These are phyloP conservation scores for Aquilaria malaccensis DNA, from an alignment of 345 rosid species.

Conservation along the genomic window DNA sequence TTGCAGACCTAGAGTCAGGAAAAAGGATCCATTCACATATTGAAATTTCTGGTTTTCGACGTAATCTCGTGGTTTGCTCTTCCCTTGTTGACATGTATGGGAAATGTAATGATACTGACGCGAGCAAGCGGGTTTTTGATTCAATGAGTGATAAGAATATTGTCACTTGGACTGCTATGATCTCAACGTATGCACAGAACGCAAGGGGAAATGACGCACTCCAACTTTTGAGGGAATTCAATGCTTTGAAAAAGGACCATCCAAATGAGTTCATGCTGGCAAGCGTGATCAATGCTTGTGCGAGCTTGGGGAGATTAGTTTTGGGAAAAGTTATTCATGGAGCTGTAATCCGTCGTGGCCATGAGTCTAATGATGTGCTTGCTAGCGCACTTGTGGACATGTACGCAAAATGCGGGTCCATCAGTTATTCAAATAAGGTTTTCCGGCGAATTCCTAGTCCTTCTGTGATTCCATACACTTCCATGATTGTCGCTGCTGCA, in stretches of 20 bases:
- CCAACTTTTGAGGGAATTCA: conserved; percentile 46
- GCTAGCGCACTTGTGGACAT: conserved; percentile 68
- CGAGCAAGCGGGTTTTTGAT: conserved; percentile 61
- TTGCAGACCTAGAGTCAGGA: conserved; percentile 40
- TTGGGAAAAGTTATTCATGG: conserved; percentile 62
- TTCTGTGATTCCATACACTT: conserved; percentile 60
- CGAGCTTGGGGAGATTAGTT: conserved; percentile 55
- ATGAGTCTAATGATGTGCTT: conserved; percentile 45
- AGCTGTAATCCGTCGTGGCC: conserved; percentile 38
- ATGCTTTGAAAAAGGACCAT: conserved; percentile 9
- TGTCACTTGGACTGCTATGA: conserved; percentile 79
- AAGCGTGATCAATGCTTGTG: conserved; percentile 65
- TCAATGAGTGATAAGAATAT: conserved; percentile 48
- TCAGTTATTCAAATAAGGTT: conserved; percentile 46
- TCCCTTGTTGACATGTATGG: conserved; percentile 90
- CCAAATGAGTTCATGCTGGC: conserved; percentile 65
- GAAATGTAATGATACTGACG: conserved; percentile 64
- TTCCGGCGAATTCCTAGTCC: conserved; percentile 42
- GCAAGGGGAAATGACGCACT: conserved; percentile 66
- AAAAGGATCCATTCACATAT: conserved; percentile 49
- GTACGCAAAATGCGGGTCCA: conserved; percentile 72
- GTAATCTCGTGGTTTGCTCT: conserved; percentile 55
- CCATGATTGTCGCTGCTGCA: conserved; percentile 61
- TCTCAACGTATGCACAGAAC: conserved; percentile 60
- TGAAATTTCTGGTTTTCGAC: conserved; percentile 35